Evolutionary conservation across 768 basidiomycete species (phyloP), one percentile per base, ranked within the genome.

Genomic region (Sutorius australiensis): DNA sequence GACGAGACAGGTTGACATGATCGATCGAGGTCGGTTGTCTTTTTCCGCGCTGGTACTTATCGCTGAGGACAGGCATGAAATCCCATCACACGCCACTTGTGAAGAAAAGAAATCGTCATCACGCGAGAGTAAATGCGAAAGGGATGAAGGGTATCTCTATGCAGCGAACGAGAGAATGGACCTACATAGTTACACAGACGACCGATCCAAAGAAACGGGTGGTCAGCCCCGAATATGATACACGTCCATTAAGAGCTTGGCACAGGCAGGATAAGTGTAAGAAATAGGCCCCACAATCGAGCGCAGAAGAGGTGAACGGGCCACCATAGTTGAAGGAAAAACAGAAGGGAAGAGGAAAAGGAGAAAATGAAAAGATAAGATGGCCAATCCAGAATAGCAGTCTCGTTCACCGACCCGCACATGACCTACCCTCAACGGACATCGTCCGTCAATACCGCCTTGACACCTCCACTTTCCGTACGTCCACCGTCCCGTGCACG

Each of bases 381-480:
- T 31, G 40, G 24, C 33, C 34, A 40, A 44, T 53, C 44, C 54
- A 45, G 51, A 45, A 65, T 40, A 55, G 45, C 38, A 58, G 30
- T 51, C 44, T 46, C 52, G 27, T 60, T 48, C 53, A 44, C 48
- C 48, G 41, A 56, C 53, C 31, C 27, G 19, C 30, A 41, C 30
- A 30, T 33, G 33, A 55, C 50, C 42, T 48, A 28, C 45, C 56
- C 41, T 64, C 55, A 65, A 19, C 56, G 55, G 32, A 53, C 53
- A 27, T 68, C 70, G 59, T 79, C 73, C 58, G 80, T 77, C 65
- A 84, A 67, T 43, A 90, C 76, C 11, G 86, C 89, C 62, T 82
- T 85, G 30, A 92, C 87, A n/a, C 89, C 89, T 2, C 89, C 89
- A 62, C 89, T 92, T 73, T 89, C 87, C 56, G 89, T 92, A 60